phyloP scores from a whole-genome alignment of 2,329 filamentous ascomycete species.

The Fusarium sp. region DNA sequence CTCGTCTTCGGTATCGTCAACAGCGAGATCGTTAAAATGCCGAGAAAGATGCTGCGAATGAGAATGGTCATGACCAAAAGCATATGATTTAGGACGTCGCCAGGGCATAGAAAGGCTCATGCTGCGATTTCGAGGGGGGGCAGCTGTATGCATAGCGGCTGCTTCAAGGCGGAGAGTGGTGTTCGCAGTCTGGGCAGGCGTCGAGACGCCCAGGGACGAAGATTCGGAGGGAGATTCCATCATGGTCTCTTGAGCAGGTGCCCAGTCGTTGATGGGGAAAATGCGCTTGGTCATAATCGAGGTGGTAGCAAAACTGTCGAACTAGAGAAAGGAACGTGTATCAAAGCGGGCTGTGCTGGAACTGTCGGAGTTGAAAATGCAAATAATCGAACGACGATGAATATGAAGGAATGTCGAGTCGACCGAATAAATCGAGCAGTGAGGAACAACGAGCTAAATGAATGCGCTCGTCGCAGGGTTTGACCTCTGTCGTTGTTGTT shows the following conservation, averaged over 20 bases:
- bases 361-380: not conserved
- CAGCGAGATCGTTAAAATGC: conserved; percentile 45
- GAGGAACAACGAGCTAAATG: not conserved
- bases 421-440: not conserved
- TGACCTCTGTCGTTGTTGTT: conserved; percentile 16
- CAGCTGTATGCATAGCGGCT: conserved; percentile 2
- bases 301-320: not conserved
- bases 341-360: not conserved
- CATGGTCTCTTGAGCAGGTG: conserved; percentile 55
- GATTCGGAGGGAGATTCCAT: conserved; percentile 35
- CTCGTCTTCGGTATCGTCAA: conserved; percentile 47
- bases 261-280: conserved; percentile 55
- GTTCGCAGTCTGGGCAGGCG: conserved; percentile 3
- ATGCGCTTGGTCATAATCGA: conserved; percentile 50
- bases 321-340: not conserved
- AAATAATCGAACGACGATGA: not conserved
- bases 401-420: conserved; percentile 8
- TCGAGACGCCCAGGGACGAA: conserved; percentile 16
- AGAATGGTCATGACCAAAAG: conserved; percentile 49
- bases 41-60: conserved; percentile 43
- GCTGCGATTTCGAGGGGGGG: conserved; percentile 56
- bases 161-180: conserved; percentile 9
- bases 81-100: conserved; percentile 58
- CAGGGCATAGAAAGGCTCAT: conserved; percentile 62
- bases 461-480: conserved; percentile 1